Evolutionary conservation across 2,329 filamentous ascomycete species (phyloP).

Genomic region (Periconia sp.): DNA sequence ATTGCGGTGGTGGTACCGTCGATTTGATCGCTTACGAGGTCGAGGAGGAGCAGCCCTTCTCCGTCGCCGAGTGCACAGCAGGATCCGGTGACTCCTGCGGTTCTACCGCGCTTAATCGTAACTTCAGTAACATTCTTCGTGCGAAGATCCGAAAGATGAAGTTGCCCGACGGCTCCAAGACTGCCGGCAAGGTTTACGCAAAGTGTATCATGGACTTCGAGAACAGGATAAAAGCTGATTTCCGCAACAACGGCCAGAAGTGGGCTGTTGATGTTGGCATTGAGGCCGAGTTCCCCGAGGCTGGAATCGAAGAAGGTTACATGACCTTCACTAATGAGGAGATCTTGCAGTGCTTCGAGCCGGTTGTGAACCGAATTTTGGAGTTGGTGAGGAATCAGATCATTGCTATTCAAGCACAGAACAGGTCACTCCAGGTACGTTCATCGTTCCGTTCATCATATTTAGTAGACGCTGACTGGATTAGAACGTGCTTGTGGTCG

Average conservation of each 20-base stretch:
- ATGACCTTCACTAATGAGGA: conserved; percentile 99
- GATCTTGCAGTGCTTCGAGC: conserved; percentile 98
- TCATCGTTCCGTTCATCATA: neutral
- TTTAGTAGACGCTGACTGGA: conserved; percentile 29
- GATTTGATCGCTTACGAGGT: conserved; percentile 99
- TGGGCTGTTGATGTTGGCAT: conserved; percentile 99
- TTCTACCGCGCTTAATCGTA: conserved; percentile 96
- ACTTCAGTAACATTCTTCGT: conserved; percentile 96
- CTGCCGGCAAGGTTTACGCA: conserved; percentile 95
- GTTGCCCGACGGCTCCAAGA: conserved; percentile 93
- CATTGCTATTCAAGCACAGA: conserved; percentile 97
- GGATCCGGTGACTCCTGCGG: conserved; percentile 97
- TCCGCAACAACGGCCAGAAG: conserved; percentile 98
- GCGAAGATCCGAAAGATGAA: conserved; percentile 99
- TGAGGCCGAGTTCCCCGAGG: conserved; percentile 96
- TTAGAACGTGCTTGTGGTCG: conserved; percentile 91
- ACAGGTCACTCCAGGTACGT: conserved; percentile 79
- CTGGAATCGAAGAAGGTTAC: conserved; percentile 97
- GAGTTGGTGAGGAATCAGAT: conserved; percentile 98
- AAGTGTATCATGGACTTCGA: conserved; percentile 99
- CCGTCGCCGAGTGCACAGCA: conserved; percentile 94
- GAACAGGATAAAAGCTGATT: conserved; percentile 99
- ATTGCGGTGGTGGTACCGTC: conserved; percentile 97
- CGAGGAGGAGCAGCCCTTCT: conserved; percentile 96
- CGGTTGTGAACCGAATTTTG: conserved; percentile 94